Conservation (phyloP, 352 stramenopile genomes). For the Pythium vanterpoolii region DNA sequence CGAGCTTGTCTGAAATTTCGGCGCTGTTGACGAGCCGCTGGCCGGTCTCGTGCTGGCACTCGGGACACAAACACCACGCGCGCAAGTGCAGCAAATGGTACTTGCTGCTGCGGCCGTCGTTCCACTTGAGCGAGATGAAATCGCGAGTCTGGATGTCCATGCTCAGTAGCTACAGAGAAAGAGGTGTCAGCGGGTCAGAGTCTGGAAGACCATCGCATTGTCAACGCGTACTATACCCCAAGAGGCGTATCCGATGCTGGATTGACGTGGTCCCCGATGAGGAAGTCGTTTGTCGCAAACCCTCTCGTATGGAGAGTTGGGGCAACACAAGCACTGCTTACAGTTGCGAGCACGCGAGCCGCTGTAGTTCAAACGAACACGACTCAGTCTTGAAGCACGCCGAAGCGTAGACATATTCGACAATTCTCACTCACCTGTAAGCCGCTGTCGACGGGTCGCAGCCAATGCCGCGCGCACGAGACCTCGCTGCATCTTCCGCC, state of each 20-base stretch:
- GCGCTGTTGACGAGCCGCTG: slow-evolving; percentile 79
- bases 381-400: background rate
- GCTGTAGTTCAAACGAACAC: background rate
- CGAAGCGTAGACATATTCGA: background rate
- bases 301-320: background rate
- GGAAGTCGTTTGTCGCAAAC: slow-evolving; percentile 31
- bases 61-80: slow-evolving; percentile 66
- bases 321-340: background rate
- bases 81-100: slow-evolving; percentile 77
- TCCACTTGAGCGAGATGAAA: slow-evolving; percentile 77
- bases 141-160: slow-evolving; percentile 73
- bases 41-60: slow-evolving; percentile 72
- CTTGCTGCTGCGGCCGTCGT: slow-evolving; percentile 59
- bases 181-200: background rate
- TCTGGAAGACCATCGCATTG: background rate
- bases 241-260: slow-evolving; percentile 15
- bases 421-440: background rate
- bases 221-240: slow-evolving; percentile 9
- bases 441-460: background rate
- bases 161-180: slow-evolving; percentile 38
- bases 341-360: background rate
- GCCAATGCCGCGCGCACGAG: slow-evolving; percentile 3
- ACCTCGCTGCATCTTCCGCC: slow-evolving; percentile 13
- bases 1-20: slow-evolving; percentile 49
- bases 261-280: slow-evolving; percentile 14